Conservation (phyloP, 1,139 yeast genomes). For the Taphrina flavorubra region DNA sequence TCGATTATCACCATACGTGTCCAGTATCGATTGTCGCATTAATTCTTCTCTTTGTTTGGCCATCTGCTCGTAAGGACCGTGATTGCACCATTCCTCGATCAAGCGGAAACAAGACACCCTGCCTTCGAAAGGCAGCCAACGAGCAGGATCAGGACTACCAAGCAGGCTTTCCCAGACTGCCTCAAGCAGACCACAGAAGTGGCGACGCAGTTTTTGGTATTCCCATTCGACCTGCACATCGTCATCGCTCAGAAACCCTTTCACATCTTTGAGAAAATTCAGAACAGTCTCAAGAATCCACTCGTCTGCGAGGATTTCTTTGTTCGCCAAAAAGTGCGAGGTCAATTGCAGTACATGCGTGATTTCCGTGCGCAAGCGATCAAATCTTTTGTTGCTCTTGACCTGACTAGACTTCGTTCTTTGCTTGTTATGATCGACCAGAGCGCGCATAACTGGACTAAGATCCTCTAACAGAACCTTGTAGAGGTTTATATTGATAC, state of each 20-base stretch:
- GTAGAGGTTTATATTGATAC: constrained; percentile 87
- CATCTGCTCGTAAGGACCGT: constrained; percentile 67
- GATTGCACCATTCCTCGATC: constrained; percentile 93
- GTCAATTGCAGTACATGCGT: constrained; percentile 78
- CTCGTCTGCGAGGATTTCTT: constrained; percentile 65
- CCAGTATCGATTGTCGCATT: constrained; percentile 56
- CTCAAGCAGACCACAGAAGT: constrained; percentile 78
- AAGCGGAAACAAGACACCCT: constrained; percentile 80
- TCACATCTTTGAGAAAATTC: constrained; percentile 67
- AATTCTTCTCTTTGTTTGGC: constrained; percentile 70
- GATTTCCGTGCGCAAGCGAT: constrained; percentile 72
- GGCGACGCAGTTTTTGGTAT: constrained; percentile 76
- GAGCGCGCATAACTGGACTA: constrained; percentile 62
- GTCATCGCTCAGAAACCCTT: constrained; percentile 64
- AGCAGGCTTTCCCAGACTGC: constrained; percentile 65
- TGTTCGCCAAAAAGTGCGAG: constrained; percentile 64
- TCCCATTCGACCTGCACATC: constrained; percentile 70
- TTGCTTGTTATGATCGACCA: constrained; percentile 58
- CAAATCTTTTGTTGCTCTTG: constrained; percentile 52
- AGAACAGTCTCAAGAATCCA: constrained; percentile 72
- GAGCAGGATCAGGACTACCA: constrained; percentile 55
- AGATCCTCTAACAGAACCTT: constrained; percentile 79
- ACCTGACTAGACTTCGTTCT: constrained; percentile 45
- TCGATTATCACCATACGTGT: constrained; percentile 49
- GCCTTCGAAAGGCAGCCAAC: constrained; percentile 83